Base-by-base conservation (phyloP, 345 rosid genomes). In the Moringa oleifera region DNA sequence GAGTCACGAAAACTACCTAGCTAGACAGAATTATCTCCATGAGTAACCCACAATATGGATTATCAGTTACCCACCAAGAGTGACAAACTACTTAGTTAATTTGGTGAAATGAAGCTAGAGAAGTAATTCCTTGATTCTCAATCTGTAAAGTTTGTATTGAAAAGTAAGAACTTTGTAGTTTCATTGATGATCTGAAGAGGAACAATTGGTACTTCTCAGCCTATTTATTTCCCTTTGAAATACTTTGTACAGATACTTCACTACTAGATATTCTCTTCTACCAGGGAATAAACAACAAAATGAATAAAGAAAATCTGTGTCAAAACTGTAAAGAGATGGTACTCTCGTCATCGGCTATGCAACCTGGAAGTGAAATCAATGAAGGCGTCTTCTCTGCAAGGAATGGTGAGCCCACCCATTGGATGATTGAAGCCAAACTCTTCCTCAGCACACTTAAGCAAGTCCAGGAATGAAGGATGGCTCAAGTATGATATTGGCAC, bases 371-470 rank as follows among this genome's bases (percentile, higher is more conserved):
- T 56, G 19, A 80, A 63, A 63, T 62, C 61, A 16, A 73, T 60
- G 24, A 75, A 78, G 5, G 65, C 63, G 24, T 78, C 77, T 70
- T 80, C 79, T 65, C 53, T 71, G 59, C 81, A 80, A 20, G 82
- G 82, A 52, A 80, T 73, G 17, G 80, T 79, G 20, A 82, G 59
- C 20, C 79, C 78, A 36, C 86, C 81, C 65, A 71, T 45, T 1
- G 81, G 83, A 56, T 80, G 83, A 52, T 77, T 57, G 55, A 73
- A 83, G n/a, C 79, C 83, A 46, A 75, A 77, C 75, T 83, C 85
- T 62, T 80, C 85, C 55, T 83, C 81, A 8, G 81, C 79, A 57
- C 66, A 24, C 20, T 64, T 73, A 11, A 83, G 73, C 63, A 80
- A 71, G 19, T 75, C 74, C 25, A 45, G 69, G 58, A 80, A 77